A percentile compares a stretch with the other conserved stretches of the same genome.
Evolutionary conservation across 768 basidiomycete genomes (phyloP).

Genomic region (Rhodotorula toruloides): DNA sequence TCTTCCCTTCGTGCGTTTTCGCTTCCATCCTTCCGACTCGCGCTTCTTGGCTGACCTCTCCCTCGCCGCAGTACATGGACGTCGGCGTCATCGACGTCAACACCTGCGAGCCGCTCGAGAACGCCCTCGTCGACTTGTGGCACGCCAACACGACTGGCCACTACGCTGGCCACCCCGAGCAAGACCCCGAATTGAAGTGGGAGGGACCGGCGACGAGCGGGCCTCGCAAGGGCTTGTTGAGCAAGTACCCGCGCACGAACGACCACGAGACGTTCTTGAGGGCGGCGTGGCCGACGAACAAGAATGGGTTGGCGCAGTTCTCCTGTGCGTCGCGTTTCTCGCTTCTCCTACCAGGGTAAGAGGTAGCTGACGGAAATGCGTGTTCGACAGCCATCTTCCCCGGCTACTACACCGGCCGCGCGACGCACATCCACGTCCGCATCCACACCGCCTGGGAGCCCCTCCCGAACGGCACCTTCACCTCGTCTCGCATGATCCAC

Average conservation of each 20-base stretch:
- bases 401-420: slow-evolving; percentile 42
- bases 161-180: slow-evolving; percentile 45
- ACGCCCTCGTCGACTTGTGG: slow-evolving; percentile 46
- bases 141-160: slow-evolving; percentile 43
- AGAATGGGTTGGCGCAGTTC: slow-evolving; percentile 46
- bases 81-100: slow-evolving; percentile 46
- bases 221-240: slow-evolving; percentile 43
- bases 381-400: slow-evolving; percentile 40
- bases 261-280: slow-evolving; percentile 45
- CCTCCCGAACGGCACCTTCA: slow-evolving; percentile 42
- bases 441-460: slow-evolving; percentile 42
- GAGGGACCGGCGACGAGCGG: slow-evolving; percentile 43
- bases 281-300: slow-evolving; percentile 45
- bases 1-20: slow-evolving; percentile 40
- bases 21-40: background rate
- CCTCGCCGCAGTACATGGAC: slow-evolving; percentile 42
- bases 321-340: slow-evolving; percentile 28
- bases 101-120: slow-evolving; percentile 44
- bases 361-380: background rate
- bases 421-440: slow-evolving; percentile 41
- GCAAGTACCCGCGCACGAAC: slow-evolving; percentile 44
- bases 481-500: slow-evolving; percentile 40
- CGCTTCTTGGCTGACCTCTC: background rate
- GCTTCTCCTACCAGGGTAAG: background rate
- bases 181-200: slow-evolving; percentile 39